Evolutionary conservation across 2,329 filamentous ascomycete genomes (phyloP).

Genomic region (Colletotrichum sp.): DNA sequence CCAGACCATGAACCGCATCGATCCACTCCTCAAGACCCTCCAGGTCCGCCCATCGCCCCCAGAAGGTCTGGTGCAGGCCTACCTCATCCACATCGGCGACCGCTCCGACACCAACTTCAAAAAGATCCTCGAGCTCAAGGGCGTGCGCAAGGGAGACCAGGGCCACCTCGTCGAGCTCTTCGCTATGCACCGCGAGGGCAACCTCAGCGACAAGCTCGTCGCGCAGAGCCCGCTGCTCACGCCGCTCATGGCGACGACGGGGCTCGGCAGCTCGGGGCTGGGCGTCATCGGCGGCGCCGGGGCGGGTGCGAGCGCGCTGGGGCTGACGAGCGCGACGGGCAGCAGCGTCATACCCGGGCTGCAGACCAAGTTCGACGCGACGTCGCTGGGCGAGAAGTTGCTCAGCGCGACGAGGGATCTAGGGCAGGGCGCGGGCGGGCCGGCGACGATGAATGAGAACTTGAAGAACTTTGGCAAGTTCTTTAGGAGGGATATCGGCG

Average conservation of each 20-base stretch:
- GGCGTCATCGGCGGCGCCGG: constrained; percentile 45
- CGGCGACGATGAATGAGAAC: constrained; percentile 86
- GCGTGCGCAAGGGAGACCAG: constrained; percentile 85
- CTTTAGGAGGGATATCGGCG: constrained; percentile 86
- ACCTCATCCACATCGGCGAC: constrained; percentile 96
- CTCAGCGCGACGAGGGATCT: constrained; percentile 89
- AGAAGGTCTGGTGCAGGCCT: constrained; percentile 94
- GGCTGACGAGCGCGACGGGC: constrained; percentile 32
- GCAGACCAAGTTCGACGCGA: constrained; percentile 75
- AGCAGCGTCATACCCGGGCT: constrained; percentile 36
- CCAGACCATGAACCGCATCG: constrained; percentile 82
- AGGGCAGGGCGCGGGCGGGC: constrained; percentile 48
- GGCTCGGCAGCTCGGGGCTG: constrained; percentile 36
- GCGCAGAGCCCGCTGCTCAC: constrained; percentile 74
- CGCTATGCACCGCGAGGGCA: constrained; percentile 76
- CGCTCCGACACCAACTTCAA: constrained; percentile 93
- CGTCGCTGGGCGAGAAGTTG: constrained; percentile 83
- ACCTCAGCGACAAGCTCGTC: constrained; percentile 73
- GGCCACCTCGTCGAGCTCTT: constrained; percentile 86
- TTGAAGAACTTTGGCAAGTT: constrained; percentile 96
- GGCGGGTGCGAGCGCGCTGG: constrained; percentile 47
- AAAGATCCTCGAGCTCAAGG: constrained; percentile 95
- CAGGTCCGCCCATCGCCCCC: constrained; percentile 92
- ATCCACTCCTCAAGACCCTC: constrained; percentile 92
- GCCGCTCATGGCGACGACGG: constrained; percentile 60